These are phyloP conservation scores for Sporobolomyces roseus DNA, from an alignment of 768 basidiomycete genomes.

Conservation along the genomic window DNA sequence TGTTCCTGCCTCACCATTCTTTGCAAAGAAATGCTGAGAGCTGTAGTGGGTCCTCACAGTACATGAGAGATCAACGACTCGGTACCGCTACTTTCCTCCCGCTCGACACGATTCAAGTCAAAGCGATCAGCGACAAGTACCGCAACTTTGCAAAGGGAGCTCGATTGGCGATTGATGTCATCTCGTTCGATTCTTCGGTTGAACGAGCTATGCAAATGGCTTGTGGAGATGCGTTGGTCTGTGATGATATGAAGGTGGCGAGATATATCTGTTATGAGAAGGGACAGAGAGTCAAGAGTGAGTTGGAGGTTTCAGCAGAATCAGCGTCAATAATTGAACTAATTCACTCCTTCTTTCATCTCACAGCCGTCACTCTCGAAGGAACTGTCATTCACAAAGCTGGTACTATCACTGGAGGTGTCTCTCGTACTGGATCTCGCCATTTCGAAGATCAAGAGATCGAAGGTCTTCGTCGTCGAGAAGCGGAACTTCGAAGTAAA, in stretches of 20 bases:
- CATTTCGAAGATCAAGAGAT: conserved; percentile 92
- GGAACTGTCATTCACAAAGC: conserved; percentile 97
- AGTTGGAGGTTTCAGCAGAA: conserved; percentile 28
- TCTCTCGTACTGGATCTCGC: conserved; percentile 45
- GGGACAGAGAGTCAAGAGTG: conserved; percentile 94
- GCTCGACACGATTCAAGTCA: conserved; percentile 93
- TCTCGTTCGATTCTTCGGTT: conserved; percentile 73
- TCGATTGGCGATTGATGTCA: conserved; percentile 77
- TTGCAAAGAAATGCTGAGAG: neutral
- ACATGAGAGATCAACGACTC: conserved; percentile 87
- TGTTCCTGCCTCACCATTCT: neutral
- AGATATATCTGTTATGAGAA: conserved; percentile 86
- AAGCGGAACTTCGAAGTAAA: conserved; percentile 68
- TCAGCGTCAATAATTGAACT: neutral
- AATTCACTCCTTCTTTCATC: neutral
- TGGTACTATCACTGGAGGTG: conserved; percentile 93
- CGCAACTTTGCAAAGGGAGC: conserved; percentile 85
- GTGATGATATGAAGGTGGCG: conserved; percentile 92
- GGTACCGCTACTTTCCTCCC: conserved; percentile 98
- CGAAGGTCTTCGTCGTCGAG: conserved; percentile 62
- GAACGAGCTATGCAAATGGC: conserved; percentile 95
- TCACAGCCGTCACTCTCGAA: conserved; percentile 79
- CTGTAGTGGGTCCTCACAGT: conserved; percentile 53
- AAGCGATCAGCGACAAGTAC: conserved; percentile 89
- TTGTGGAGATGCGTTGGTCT: conserved; percentile 89